Evolutionary conservation across 106 monocot species (phyloP), one percentile per base, ranked within the genome.

Genomic region (Xerophyta viscosa): DNA sequence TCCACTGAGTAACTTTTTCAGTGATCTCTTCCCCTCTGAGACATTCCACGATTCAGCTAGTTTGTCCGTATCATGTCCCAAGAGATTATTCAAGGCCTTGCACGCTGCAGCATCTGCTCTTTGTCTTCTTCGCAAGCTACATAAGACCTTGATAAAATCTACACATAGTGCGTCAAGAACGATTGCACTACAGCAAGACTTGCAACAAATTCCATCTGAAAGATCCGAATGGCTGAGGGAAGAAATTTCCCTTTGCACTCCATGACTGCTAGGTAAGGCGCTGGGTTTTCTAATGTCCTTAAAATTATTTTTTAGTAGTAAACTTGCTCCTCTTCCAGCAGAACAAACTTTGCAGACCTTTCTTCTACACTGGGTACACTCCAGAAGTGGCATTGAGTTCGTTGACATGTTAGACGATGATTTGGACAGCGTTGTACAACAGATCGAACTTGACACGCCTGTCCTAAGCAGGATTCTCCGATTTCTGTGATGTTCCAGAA

Each of bases 251-350:
- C 57, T 73, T 61, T 54, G 73, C 14, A 56, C 57, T 28, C 91
- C 86, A 79, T 74, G 71, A 71, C 46, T 70, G 27, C 54, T 67
- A 55, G 71, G 58, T 54, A 54, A 68, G 41, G 69, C 51, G 31
- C 60, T 70, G 31, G 65, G 66, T 18, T 59, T 76, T 74, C 71
- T 98, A 37, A 49, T 45, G n/a, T 96, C 85, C 57, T 77, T 99
- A 54, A 57, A 54, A 27, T 31, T 66, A 67, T 57, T 63, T 27
- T 39, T 77, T 11, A 65, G 27, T 20, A 99, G 63, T 45, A 86
- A 63, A 62, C 20, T 58, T 47, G 90, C 98, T 58, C 90, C 98
- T 66, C 68, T 86, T 26, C 98, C 98, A 61, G 86, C 90, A 80
- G 86, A 90, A 49, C 98, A 90, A 67, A 63, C 59, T 64, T 63